Base-by-base conservation (phyloP, 345 rosid species). In the Schrenkiella parvula region DNA sequence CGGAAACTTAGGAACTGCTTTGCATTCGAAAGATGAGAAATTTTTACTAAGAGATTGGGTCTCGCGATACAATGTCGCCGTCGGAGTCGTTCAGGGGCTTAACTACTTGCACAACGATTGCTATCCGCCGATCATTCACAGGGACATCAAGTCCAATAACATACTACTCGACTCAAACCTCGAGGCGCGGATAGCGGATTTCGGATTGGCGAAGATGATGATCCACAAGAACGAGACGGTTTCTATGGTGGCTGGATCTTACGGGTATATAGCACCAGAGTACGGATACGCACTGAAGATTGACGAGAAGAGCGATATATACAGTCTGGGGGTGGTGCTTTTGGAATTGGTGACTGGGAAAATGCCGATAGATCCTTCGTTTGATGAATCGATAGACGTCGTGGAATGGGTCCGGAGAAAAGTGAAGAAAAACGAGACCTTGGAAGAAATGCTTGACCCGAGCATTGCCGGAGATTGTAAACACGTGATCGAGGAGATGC, bases 181-280 rank as follows among this genome's bases (percentile, higher is more conserved):
- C 0, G 95, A 87, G 1, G 91, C 95, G 23, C 84, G 88, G 58
- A 92, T 92, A 9, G 93, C 98, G 0, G 98, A 92, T 79, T 92
- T 92, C 3, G 98, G 98, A 26, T 81, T 92, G 62, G 98, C 98
- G 14, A 90, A 86, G 81, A 82, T 80, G 88, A 92, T 92, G 95
- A 32, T 80, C 18, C 95, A 87, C 19, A 88, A 84, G 84, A 90
- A 88, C 53, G 91, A 90, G 81, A 90, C 95, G 0, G 90, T 92
- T 11, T 90, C 98, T 1, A 84, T 86, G 93, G 98, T 92, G 26
- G 98, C 93, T 0, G 98, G 98, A 81, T 90, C 96, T 51, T 88
- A 92, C 35, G 98, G 96, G 48, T 90, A 92, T 37, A 92, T 92
- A 64, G 98, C 96, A 18, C 98, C 96, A 0, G 96, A 93, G 82